phyloP scores from a whole-genome alignment of 495 filamentous ascomycete species.

The Penicillium salamii region DNA sequence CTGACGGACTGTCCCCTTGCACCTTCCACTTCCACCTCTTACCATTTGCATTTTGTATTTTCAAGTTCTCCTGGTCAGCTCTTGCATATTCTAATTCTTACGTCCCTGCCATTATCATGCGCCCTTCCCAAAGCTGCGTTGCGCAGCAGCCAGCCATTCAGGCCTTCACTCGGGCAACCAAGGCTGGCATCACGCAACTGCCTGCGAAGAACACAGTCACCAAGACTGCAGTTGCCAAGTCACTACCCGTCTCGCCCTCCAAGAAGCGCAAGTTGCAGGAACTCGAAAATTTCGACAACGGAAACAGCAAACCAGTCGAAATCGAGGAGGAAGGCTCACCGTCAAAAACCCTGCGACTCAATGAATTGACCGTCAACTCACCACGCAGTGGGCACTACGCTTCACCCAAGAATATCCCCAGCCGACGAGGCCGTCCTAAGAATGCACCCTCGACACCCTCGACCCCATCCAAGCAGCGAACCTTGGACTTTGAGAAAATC shows the following conservation, averaged over 20 bases:
- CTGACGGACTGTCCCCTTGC: slow-evolving; percentile 2
- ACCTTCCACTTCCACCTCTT: slow-evolving; percentile 12
- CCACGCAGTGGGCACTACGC: slow-evolving; percentile 40
- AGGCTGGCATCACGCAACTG: slow-evolving; percentile 30
- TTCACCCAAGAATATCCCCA: slow-evolving; percentile 20
- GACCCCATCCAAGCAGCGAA: slow-evolving; percentile 35
- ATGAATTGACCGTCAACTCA: slow-evolving; percentile 35
- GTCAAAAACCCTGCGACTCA: slow-evolving; percentile 42
- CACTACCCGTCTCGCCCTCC: slow-evolving; percentile 39
- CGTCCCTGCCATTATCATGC: slow-evolving; percentile 13
- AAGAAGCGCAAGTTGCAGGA: slow-evolving; percentile 48
- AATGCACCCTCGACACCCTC: slow-evolving; percentile 14
- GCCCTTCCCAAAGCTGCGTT: slow-evolving; percentile 31
- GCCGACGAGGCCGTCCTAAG: slow-evolving; percentile 14
- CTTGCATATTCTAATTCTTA: no score
- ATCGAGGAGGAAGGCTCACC: slow-evolving; percentile 29
- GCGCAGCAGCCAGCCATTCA: slow-evolving; percentile 39
- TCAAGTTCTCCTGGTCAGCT: no score
- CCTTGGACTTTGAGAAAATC: slow-evolving; percentile 19
- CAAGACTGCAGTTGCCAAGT: no score
- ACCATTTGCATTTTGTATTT: no score
- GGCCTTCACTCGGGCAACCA: slow-evolving; percentile 42
- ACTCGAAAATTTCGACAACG: slow-evolving; percentile 33
- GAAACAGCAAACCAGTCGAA: slow-evolving; percentile 9
- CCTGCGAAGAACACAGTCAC: slow-evolving; percentile 18